Evolutionary conservation across 768 basidiomycete species (phyloP), one percentile per base, ranked within the genome.

Genomic region (Kwoniella heveanensis): DNA sequence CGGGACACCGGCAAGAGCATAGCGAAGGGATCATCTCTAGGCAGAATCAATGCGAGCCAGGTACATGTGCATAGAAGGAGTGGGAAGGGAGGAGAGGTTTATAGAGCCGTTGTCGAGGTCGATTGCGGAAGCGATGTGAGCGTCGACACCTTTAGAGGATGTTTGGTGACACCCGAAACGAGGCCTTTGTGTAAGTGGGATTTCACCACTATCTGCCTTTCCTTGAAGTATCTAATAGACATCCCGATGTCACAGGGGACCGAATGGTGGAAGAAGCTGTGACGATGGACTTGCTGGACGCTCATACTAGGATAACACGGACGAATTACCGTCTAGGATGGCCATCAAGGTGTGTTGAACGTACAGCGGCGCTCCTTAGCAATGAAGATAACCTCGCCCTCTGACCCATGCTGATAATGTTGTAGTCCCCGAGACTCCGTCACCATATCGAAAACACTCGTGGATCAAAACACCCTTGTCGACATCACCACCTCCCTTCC

Each of bases 401-500:
- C 15, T 30, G 36, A 26, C 54, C 2, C 30, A 30, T 24, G n/a
- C n/a, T n/a, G n/a, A n/a, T n/a, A n/a, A n/a, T n/a, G n/a, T n/a
- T 48, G 15, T 64, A 95, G 91, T 76, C 95, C 95, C 2, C 84
- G 95, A 69, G 95, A 99, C 73, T 88, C 92, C 15, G 89, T 99
- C 47, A 95, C 92, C 17, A 94, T 99, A 71, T 90, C 92, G 49
- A 87, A 90, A 64, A 86, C 90, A 37, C 88, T 90, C 73, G 85
- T 87, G 67, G 91, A 96, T 77, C 78, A 88, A 27, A 85, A 87
- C 2, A 92, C 91, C 17, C 83, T 95, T 57, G 87, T 97, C 81
- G 89, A 93, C 79, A 87, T 97, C 63, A 88, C 93, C 2, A 94
- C 92, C 8, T 94, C 92, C n/a, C 83, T 97, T 24, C 93, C 94